Conservation (phyloP, 2,329 filamentous ascomycete genomes). For the Chaetothyriales sp. region DNA sequence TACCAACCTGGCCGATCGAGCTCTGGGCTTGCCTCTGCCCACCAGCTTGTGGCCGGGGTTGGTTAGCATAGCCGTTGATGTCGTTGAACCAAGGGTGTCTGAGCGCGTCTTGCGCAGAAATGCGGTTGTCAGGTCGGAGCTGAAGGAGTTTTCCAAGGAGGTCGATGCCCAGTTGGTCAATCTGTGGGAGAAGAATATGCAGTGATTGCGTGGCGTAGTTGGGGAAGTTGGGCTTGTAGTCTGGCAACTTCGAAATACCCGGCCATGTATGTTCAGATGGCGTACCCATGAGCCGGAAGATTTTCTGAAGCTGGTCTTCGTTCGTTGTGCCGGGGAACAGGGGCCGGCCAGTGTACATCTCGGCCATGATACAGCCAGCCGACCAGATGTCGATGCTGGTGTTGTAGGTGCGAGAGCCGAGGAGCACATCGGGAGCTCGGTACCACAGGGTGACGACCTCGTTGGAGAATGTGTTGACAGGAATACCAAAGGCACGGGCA, state of each 20-base stretch:
- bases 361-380: constrained; percentile 97
- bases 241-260: constrained; percentile 85
- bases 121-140: constrained; percentile 75
- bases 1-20: not conserved
- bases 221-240: constrained; percentile 91
- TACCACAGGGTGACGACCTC: constrained; percentile 48
- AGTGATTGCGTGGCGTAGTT: constrained; percentile 89
- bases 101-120: constrained; percentile 73
- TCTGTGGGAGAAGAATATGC: constrained; percentile 70
- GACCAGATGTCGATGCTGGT: constrained; percentile 99
- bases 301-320: constrained; percentile 91
- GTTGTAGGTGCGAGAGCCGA: constrained; percentile 91
- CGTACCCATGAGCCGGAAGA: constrained; percentile 97
- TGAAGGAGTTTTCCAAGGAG: constrained; percentile 83
- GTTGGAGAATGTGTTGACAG: constrained; percentile 80
- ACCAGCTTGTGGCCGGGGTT: constrained; percentile 7
- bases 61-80: constrained; percentile 24
- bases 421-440: constrained; percentile 82
- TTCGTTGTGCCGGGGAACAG: constrained; percentile 96
- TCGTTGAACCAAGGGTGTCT: constrained; percentile 83
- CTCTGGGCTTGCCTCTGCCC: not conserved
- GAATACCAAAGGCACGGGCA: constrained; percentile 79
- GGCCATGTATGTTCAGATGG: constrained; percentile 93
- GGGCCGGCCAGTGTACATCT: constrained; percentile 94
- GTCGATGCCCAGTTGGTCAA: constrained; percentile 76